phyloP scores from a whole-genome alignment of 2,329 filamentous ascomycete species.

The Alternaria sp. region DNA sequence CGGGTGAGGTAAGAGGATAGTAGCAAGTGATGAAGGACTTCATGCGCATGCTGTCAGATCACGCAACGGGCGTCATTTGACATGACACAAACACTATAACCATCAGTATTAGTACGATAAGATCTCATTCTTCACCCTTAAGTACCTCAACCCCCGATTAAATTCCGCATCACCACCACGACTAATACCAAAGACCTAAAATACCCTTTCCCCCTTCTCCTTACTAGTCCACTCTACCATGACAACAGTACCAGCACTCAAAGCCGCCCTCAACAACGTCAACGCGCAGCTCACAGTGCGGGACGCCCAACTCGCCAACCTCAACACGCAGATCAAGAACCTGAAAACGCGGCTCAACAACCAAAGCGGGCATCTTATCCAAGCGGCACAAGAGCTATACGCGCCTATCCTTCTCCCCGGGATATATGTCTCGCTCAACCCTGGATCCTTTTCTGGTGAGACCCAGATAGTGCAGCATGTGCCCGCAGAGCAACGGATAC shows the following conservation, averaged over 20 bases:
- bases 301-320: neutral
- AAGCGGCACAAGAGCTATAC: neutral
- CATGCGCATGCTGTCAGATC: neutral
- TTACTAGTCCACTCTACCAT: neutral
- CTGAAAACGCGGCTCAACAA: neutral
- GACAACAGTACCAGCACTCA: neutral
- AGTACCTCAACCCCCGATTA: neutral
- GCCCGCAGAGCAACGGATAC: too few species aligned
- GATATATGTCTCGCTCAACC: neutral
- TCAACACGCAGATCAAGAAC: neutral
- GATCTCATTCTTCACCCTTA: neutral
- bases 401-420: neutral
- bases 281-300: neutral
- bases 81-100: neutral
- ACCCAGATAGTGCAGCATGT: too few species aligned
- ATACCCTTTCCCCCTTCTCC: neutral
- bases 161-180: neutral
- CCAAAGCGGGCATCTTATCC: neutral
- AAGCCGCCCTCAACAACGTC: neutral
- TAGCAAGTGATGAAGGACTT: neutral
- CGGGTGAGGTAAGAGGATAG: rapidly evolving
- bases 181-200: neutral
- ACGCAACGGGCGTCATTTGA: neutral
- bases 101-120: neutral
- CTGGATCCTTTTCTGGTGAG: too few species aligned